Evolutionary conservation across 345 rosid genomes (phyloP).

Genomic region (Aquilaria sinensis): DNA sequence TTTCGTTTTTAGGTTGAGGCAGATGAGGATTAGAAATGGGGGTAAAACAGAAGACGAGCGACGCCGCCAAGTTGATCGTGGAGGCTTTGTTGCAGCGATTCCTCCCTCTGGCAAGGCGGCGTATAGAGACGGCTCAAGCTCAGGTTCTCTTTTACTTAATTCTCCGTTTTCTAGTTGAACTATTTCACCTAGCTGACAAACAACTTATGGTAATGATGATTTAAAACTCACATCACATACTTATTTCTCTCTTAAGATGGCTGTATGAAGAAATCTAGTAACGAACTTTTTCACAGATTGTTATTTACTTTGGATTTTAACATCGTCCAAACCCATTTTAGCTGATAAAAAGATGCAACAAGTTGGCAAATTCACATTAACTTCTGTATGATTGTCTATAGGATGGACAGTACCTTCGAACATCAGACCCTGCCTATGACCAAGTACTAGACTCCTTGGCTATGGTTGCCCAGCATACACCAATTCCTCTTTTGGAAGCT

Average conservation of each 20-base stretch:
- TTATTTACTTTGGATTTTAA: no score
- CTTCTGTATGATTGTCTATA: constrained; percentile 17
- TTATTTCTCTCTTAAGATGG: no score
- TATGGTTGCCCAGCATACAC: constrained; percentile 91
- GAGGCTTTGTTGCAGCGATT: constrained; percentile 95
- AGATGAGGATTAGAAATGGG: neutral
- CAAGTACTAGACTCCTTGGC: constrained; percentile 92
- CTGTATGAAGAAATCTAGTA: no score
- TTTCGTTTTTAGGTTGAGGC: no score
- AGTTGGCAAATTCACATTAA: no score
- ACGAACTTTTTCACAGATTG: no score
- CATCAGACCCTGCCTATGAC: constrained; percentile 89
- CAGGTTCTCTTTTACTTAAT: constrained; percentile 45
- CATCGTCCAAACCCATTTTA: no score
- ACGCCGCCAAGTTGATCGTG: constrained; percentile 92
- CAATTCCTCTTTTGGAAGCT: constrained; percentile 89
- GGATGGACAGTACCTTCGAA: constrained; percentile 96
- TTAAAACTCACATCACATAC: no score
- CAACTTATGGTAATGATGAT: no score
- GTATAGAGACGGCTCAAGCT: constrained; percentile 97
- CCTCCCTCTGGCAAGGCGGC: constrained; percentile 92
- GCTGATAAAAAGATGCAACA: no score
- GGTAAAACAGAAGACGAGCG: constrained; percentile 66
- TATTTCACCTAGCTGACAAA: no score
- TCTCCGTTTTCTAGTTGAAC: neutral